These are phyloP conservation scores for Scorias spongiosa DNA, from an alignment of 2,329 filamentous ascomycete species.

Conservation along the genomic window DNA sequence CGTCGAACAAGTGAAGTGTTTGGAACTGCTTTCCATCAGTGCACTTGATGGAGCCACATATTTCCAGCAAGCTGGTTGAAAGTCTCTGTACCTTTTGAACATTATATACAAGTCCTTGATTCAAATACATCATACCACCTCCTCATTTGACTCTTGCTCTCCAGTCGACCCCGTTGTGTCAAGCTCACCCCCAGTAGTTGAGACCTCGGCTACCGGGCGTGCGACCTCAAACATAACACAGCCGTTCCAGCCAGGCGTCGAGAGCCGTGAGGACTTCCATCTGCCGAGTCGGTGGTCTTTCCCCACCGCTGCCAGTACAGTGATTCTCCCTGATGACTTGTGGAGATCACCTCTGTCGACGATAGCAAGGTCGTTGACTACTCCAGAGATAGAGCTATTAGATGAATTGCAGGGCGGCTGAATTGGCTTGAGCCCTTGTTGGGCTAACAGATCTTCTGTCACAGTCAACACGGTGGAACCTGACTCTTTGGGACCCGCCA, in stretches of 20 bases:
- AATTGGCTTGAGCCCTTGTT: background rate
- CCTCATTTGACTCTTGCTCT: no score
- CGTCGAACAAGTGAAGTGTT: no score
- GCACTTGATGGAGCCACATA: no score
- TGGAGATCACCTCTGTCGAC: slow-evolving; percentile 63
- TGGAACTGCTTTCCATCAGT: no score
- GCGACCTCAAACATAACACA: background rate
- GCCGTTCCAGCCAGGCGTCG: background rate
- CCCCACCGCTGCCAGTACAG: slow-evolving; percentile 71
- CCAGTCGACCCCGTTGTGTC: no score
- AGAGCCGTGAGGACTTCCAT: slow-evolving; percentile 41
- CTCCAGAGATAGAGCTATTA: slow-evolving; percentile 42
- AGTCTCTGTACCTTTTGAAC: no score
- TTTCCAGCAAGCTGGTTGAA: no score
- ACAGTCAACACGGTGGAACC: background rate
- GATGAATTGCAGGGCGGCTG: no score
- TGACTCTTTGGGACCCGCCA: slow-evolving; percentile 33
- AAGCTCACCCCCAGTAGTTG: no score
- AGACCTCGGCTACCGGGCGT: no score
- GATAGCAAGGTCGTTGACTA: slow-evolving; percentile 78
- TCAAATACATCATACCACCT: no score
- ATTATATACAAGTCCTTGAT: no score
- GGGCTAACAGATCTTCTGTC: background rate
- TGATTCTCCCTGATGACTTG: slow-evolving; percentile 30
- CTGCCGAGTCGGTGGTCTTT: slow-evolving; percentile 74